These are phyloP conservation scores for Knoxdaviesia capensis DNA, from an alignment of 2,329 filamentous ascomycete genomes.

Conservation along the genomic window DNA sequence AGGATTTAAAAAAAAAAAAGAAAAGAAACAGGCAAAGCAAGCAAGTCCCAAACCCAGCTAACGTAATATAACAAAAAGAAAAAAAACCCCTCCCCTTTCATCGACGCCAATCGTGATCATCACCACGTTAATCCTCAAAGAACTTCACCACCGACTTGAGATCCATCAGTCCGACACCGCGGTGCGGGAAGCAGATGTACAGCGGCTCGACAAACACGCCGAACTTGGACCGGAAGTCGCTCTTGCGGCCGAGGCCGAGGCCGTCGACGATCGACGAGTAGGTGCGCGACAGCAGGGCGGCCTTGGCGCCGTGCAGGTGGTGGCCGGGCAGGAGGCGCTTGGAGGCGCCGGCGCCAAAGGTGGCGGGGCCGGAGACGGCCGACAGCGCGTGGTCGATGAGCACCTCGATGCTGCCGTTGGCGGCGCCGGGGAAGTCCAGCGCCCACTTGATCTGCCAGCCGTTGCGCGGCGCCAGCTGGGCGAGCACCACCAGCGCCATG, in stretches of 20 bases:
- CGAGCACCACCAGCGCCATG: conserved; percentile 60
- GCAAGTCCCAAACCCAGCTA: no score
- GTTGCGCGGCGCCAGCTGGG: conserved; percentile 58
- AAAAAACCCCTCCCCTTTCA: not conserved
- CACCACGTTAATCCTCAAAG: conserved; percentile 33
- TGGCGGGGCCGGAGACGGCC: conserved; percentile 36
- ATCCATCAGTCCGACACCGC: conserved; percentile 64
- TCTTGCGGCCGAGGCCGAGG: conserved; percentile 65
- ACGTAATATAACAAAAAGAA: no score
- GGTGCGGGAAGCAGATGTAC: conserved; percentile 77
- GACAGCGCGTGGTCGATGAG: conserved; percentile 51
- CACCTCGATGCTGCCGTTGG: conserved; percentile 74
- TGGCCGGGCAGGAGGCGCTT: conserved; percentile 57
- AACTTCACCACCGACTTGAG: conserved; percentile 77
- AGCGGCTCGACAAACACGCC: conserved; percentile 67
- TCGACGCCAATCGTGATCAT: not conserved
- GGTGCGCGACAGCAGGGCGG: conserved; percentile 62
- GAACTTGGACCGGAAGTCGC: conserved; percentile 79
- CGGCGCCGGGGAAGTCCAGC: conserved; percentile 75
- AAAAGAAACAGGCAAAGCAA: no score
- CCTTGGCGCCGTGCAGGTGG: conserved; percentile 60
- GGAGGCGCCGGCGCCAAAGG: conserved; percentile 71
- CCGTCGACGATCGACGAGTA: conserved; percentile 71
- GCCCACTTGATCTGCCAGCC: conserved; percentile 94
- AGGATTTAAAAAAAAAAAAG: no score